Base-by-base conservation (phyloP, 75 land plant genomes). In the Selaginella moellendorffii region DNA sequence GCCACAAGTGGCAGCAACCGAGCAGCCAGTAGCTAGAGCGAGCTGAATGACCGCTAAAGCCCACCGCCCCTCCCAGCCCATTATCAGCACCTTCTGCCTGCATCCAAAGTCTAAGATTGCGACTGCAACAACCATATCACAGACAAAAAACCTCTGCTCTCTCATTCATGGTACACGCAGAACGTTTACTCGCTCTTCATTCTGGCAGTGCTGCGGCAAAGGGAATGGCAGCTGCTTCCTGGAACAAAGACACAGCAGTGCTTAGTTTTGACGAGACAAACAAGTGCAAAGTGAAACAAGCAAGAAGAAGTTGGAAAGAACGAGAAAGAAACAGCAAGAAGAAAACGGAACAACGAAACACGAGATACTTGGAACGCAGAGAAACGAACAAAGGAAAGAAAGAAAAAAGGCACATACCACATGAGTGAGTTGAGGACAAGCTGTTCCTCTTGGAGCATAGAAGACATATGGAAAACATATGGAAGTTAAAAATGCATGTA, bases 161-260 rank as follows among this genome's bases (percentile, higher is more conserved):
- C 46, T 5, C 46, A 5, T 5, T 36, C 14, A 36, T 36, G 46
- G 46, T 5, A 5, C 14, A 14, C 46, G 5, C 10, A 5, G 27
- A 69, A 65, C 26, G 28, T 76, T 72, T 83, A 92, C 97, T 90
- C 90, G 53, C 73, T 31, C 54, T 72, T 64, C 31, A 92, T 81
- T 58, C 80, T 68, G 61, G 97, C 97, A 51, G 90, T 88, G 63
- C 95, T 75, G 97, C 95, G 74, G 96, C 95, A 81, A 92, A 92
- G 24, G 97, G 97, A 54, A 92, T 81, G 0, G 90, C 97, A 77
- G 90, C 82, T 65, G 97, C 97, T 30, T 92, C 95, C 97, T 88
- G 65, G 29, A 67, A 64, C 29, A 27, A 10, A 46, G 18, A 46
- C 51, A 46, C 51, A 46, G 18, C n/a, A n/a, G 10, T 18, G 10